These are phyloP conservation scores for Mesembryanthemum crystallinum DNA, from an alignment of 148 eudicot genomes.

Conservation along the genomic window DNA sequence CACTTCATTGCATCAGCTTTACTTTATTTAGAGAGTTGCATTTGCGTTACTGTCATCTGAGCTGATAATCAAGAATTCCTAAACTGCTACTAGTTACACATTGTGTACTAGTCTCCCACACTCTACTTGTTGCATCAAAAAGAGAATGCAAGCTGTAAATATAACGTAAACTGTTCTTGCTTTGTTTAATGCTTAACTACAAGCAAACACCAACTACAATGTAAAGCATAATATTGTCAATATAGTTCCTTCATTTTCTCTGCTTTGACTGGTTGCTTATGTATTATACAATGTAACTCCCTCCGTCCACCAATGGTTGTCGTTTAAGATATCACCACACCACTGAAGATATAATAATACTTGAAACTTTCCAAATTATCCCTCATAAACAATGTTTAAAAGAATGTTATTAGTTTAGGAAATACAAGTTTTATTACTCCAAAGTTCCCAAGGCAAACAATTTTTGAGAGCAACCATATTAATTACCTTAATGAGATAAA, in stretches of 20 bases:
- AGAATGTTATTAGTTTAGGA: too few relatives aligned
- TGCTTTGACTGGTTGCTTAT: neutral
- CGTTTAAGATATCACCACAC: too few relatives aligned
- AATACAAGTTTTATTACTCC: too few relatives aligned
- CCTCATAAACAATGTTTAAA: too few relatives aligned
- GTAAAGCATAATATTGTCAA: neutral
- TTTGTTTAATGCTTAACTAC: neutral
- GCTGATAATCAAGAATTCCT: neutral
- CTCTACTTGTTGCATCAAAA: neutral
- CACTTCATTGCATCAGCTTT: neutral
- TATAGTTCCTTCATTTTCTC: neutral
- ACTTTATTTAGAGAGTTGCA: neutral
- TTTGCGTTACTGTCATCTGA: neutral
- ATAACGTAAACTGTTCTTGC: neutral
- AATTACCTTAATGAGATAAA: too few relatives aligned
- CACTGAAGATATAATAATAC: too few relatives aligned
- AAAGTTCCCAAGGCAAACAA: too few relatives aligned
- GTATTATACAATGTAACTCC: too few relatives aligned
- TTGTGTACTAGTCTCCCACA: neutral
- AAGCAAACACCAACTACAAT: neutral
- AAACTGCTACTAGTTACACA: neutral
- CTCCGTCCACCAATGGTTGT: too few relatives aligned
- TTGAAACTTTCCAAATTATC: too few relatives aligned
- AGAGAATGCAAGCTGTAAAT: neutral
- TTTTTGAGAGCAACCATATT: too few relatives aligned